Conservation (phyloP, 805 yeast species). For the Saccharomycopsis sp. region DNA sequence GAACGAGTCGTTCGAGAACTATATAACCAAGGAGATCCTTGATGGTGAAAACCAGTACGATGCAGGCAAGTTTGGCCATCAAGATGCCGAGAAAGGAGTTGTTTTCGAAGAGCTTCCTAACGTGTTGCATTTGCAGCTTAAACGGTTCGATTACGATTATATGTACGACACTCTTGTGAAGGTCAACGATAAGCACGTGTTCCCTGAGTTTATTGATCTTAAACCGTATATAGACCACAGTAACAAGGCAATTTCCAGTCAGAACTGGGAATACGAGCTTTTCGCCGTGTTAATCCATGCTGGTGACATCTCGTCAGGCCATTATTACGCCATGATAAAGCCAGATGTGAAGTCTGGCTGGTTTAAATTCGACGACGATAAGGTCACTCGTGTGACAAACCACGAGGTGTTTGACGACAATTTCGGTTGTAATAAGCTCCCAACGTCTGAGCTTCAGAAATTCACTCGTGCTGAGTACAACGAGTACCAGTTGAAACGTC, state of each 20-base stretch:
- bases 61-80: slow-evolving; percentile 64
- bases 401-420: slow-evolving; percentile 87
- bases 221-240: slow-evolving; percentile 66
- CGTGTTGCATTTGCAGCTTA: slow-evolving; percentile 86
- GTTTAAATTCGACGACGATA: slow-evolving; percentile 94
- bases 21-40: slow-evolving; percentile 80
- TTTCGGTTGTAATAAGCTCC: slow-evolving; percentile 69
- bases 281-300: slow-evolving; percentile 95
- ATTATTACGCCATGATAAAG: slow-evolving; percentile 88
- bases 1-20: slow-evolving; percentile 72
- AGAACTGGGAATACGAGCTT: slow-evolving; percentile 71
- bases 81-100: slow-evolving; percentile 96
- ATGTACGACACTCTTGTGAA: slow-evolving; percentile 82
- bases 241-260: slow-evolving; percentile 30
- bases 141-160: slow-evolving; percentile 92
- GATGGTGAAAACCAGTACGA: slow-evolving; percentile 95
- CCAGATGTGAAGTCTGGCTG: slow-evolving; percentile 67
- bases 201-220: slow-evolving; percentile 75
- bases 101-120: slow-evolving; percentile 87
- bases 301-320: slow-evolving; percentile 95
- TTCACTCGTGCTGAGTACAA: slow-evolving; percentile 56
- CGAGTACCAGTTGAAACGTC: slow-evolving; percentile 62
- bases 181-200: slow-evolving; percentile 88
- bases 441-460: slow-evolving; percentile 41
- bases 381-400: slow-evolving; percentile 80